Evolutionary conservation across 345 rosid species (phyloP), one percentile per base, ranked within the genome.

Genomic region (Trapa bicornis): DNA sequence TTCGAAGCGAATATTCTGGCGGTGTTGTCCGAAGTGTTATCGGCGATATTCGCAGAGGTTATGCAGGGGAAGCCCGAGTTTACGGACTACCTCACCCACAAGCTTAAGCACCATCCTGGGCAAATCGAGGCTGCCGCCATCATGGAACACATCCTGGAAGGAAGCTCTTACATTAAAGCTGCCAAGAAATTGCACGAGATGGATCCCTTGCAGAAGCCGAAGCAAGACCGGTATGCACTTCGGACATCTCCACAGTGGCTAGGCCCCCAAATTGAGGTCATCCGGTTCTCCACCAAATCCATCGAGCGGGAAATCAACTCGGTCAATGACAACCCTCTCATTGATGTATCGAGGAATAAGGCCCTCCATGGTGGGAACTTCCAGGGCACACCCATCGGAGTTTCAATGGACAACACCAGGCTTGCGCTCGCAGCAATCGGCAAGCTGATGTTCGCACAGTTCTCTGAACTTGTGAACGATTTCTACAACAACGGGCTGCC

Each of bases 401-500:
- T 83, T 36, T 80, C 87, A 0, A 83, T 83, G 84, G 87, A 83
- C 75, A 80, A 80, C 47, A 65, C 81, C 6, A 74, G 87, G 41
- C 67, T 83, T 66, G 83, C 87, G 11, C 68, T 83, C 32, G 84
- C 85, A 0, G 68, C 87, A 0, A 79, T 83, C 1, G 87, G 84
- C 13, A 83, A 83, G 61, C 77, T 83, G 62, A 73, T 83, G 86
- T 83, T 83, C 58, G 86, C 86, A 22, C 87, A 83, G 63, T 83
- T 87, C 68, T 81, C 85, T 4, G 93, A 87, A 70, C 87, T 87
- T 4, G 88, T 84, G 5, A 85, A 85, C n/a, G 94, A 87, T 54
- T 84, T 85, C 73, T 85, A 87, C 82, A 87, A 85, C 87, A 85
- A 87, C 33, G 94, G 94, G 7, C 72, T 87, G 65, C 94, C 91